Percentiles rank a stretch among this genome's conserved stretches.
These are phyloP conservation scores for Zhuliangozyma parablackwelliae DNA, from an alignment of 1,139 yeast species.

Conservation along the genomic window DNA sequence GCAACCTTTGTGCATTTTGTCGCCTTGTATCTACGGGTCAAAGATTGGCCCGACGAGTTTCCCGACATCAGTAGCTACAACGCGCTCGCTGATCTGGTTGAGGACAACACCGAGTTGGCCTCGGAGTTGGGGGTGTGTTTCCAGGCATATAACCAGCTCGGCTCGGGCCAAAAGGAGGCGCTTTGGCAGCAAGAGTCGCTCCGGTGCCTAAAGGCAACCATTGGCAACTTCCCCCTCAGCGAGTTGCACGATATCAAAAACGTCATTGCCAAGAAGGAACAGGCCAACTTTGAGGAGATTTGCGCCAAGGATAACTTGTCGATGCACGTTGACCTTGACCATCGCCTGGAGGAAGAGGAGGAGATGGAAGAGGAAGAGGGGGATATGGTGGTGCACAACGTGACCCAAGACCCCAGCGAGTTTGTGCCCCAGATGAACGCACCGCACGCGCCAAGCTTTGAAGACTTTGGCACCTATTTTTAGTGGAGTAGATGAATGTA, in stretches of 20 bases:
- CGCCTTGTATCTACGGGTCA: slow-evolving; percentile 14
- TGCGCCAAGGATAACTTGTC: slow-evolving; percentile 13
- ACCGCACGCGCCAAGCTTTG: slow-evolving; percentile 4
- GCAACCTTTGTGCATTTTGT: slow-evolving; percentile 13
- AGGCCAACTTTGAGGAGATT: slow-evolving; percentile 11
- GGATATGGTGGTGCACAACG: slow-evolving; percentile 2
- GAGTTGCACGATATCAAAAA: slow-evolving; percentile 12
- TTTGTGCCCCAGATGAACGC: slow-evolving; percentile 4
- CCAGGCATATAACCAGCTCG: slow-evolving; percentile 9
- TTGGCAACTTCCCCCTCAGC: slow-evolving; percentile 10
- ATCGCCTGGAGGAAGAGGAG: slow-evolving; percentile 5
- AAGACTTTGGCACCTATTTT: slow-evolving; percentile 7
- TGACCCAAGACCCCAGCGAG: slow-evolving; percentile 1
- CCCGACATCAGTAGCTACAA: no score
- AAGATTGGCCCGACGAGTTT: slow-evolving; percentile 11
- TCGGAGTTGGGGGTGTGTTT: slow-evolving; percentile 6
- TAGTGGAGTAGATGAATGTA: slow-evolving; percentile 1
- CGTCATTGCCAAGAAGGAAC: slow-evolving; percentile 10
- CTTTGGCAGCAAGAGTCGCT: slow-evolving; percentile 11
- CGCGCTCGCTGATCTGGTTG: no score
- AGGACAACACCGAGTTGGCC: no score
- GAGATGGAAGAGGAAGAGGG: slow-evolving; percentile 8
- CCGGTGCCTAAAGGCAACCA: slow-evolving; percentile 7
- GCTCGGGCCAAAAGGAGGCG: slow-evolving; percentile 5
- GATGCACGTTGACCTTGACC: slow-evolving; percentile 10